Base-by-base conservation (phyloP, 2,329 filamentous ascomycete genomes). In the Trichoderma simmonsii region DNA sequence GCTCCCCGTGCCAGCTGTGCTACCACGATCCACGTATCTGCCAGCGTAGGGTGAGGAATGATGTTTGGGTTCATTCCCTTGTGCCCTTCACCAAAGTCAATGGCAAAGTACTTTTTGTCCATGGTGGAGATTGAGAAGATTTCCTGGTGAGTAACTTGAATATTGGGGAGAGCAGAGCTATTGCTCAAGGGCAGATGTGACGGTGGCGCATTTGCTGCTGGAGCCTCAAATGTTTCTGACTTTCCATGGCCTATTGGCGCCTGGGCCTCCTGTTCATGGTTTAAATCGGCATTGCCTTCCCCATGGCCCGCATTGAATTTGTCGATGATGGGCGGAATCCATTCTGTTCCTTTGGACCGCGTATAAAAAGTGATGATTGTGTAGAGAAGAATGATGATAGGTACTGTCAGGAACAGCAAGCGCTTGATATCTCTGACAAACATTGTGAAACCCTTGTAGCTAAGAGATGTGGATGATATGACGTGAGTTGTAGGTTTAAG, bases 1-100 rank as follows among this genome's bases (percentile, higher is more conserved):
- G 78, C 73, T 26, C 75, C 73, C 14, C 80, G 78, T 24, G 80
- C 76, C 66, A 81, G 80, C 75, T 89, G 87, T 4, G 86, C 86
- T 4, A 87, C 82, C 28, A 89, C 81, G 72, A 86, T 83, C 82
- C 83, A 90, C 1, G 82, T 85, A 54, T 86, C 77, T 3, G 81
- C 78, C 7, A 81, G 76, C 1, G 76, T 78, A 3, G 87, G 87
- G 75, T 90, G 88, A 0, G 88, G 87, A 51, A 90, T 83, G 73
- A 90, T 84, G 77, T 86, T 90, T 18, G 88, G 87, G 72, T 89
- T 90, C 71, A 86, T 83, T 36, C 82, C 81, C 7, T 75, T 70
- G 6, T 81, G 75, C 39, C 63, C 26, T 32, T 78, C 77, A 12
- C 80, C 82, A 73, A 89, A 88, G 18, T 82, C 78, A 76, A 90